Evolutionary conservation across 306 rosid species (phyloP), one percentile per base, ranked within the genome.

Genomic region (Leucaena leucocephala): DNA sequence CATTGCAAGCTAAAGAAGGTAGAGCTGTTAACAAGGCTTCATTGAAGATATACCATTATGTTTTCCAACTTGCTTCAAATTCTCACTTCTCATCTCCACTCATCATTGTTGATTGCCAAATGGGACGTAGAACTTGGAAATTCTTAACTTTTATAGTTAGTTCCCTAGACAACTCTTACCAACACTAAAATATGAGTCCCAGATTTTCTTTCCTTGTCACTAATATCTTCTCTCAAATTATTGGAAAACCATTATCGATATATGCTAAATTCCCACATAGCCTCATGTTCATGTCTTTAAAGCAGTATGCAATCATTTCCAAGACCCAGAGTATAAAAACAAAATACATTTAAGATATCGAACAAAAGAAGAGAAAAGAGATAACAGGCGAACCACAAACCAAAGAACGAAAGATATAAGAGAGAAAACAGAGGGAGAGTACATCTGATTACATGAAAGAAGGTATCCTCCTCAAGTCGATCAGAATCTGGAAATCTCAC

Each of bases 401-500:
- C 8, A 35, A 36, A 36, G 76, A 42, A n/a, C 15, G 2, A n/a
- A 33, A 48, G 61, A 71, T 21, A 17, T 2, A 34, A 17, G 59
- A 27, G 27, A 70, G 59, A 2, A 2, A 6, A 46, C 7, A 48
- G 40, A 70, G 74, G 22, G 21, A 14, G 39, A 6, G 39, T 70
- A 70, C 48, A 63, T 49, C 17, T 49, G 46, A 36, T 34, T 49
- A 9, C 46, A 49, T 38, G 27, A 34, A 40, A 73, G 52, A 73
- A 49, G 63, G 76, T 17, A 22, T 4, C 15, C 74, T 27, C 14
- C 42, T 33, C 15, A 21, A 15, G 79, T 77, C 73, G 78, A 77
- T 71, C 75, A 22, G 22, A 68, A 42, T 38, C 65, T 55, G 71
- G 13, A 48, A 68, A 61, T 68, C 70, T 79, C 86, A 85, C 89